Evolutionary conservation across 768 basidiomycete genomes (phyloP).

Genomic region (Suillus variegatus): DNA sequence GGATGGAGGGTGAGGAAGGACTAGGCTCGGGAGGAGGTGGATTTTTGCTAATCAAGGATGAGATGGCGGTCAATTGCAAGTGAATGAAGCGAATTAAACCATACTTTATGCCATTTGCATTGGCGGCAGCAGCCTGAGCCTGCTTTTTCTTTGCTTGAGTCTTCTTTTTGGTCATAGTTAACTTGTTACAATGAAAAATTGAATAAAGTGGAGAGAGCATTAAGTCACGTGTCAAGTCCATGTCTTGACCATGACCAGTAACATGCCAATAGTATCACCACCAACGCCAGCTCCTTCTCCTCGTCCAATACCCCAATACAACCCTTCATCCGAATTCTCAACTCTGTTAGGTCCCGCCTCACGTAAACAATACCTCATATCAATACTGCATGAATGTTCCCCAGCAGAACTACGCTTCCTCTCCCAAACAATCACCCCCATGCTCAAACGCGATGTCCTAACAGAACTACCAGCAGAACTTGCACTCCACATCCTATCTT

Average conservation of each 20-base stretch:
- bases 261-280: slow-evolving; percentile 49
- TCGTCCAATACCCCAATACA: slow-evolving; percentile 17
- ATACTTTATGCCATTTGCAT: slow-evolving; percentile 25
- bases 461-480: slow-evolving; percentile 68
- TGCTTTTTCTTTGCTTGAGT: slow-evolving; percentile 29
- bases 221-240: background rate
- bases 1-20: slow-evolving; percentile 18
- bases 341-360: slow-evolving; percentile 34
- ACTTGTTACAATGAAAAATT: no score
- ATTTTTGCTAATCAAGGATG: slow-evolving; percentile 15
- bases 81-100: slow-evolving; percentile 1
- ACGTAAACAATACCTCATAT: slow-evolving; percentile 53
- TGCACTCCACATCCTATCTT: slow-evolving; percentile 71
- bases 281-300: slow-evolving; percentile 68
- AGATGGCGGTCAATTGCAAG: slow-evolving; percentile 12
- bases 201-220: background rate
- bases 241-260: no score
- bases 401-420: slow-evolving; percentile 66
- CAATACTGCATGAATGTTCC: slow-evolving; percentile 54
- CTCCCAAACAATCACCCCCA: slow-evolving; percentile 61
- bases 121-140: slow-evolving; percentile 14
- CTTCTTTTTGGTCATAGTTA: slow-evolving; percentile 31
- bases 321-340: slow-evolving; percentile 34
- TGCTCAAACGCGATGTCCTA: slow-evolving; percentile 64
- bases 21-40: slow-evolving; percentile 3